A percentile compares a stretch with the other conserved stretches of the same genome.
Evolutionary conservation across 768 basidiomycete genomes (phyloP).

Genomic region (Suillus occidentalis): DNA sequence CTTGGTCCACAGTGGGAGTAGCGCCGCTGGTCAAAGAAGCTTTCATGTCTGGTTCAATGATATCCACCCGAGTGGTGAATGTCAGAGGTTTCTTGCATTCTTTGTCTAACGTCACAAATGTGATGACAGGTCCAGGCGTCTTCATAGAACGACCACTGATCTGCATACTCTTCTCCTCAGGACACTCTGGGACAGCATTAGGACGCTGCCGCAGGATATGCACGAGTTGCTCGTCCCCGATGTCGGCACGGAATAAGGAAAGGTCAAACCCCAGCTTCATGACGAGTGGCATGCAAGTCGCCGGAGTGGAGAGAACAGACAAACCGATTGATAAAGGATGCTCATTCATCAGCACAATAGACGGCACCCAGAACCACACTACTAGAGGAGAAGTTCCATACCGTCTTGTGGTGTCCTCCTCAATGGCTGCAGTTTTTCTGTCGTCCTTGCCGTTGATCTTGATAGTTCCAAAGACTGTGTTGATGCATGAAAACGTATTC

Average conservation of each 20-base stretch:
- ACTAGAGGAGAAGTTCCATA: constrained; percentile 18
- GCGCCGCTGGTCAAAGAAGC: constrained; percentile 18
- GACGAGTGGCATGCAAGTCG: constrained; percentile 8
- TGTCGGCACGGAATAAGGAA: constrained; percentile 18
- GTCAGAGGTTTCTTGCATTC: constrained; percentile 16
- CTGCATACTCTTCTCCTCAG: constrained; percentile 26
- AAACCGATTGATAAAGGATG: constrained; percentile 16
- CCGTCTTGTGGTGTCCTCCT: constrained; percentile 20
- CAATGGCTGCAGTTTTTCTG: constrained; percentile 13
- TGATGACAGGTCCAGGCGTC: background rate
- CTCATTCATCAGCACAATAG: constrained; percentile 11
- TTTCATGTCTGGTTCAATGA: constrained; percentile 8
- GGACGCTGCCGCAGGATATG: constrained; percentile 24
- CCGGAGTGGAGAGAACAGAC: constrained; percentile 13
- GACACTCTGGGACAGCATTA: constrained; percentile 6
- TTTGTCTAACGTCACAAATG: constrained; percentile 17
- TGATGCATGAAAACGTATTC: constrained; percentile 21
- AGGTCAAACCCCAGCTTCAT: constrained; percentile 15
- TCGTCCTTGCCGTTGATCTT: constrained; percentile 19
- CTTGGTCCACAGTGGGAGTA: constrained; percentile 18
- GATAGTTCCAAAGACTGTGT: constrained; percentile 24
- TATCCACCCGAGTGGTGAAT: constrained; percentile 15
- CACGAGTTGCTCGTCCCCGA: constrained; percentile 15
- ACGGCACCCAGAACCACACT: constrained; percentile 21
- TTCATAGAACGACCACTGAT: background rate